A percentile compares a stretch with the other conserved stretches of the same genome.
Evolutionary conservation across 768 basidiomycete species (phyloP).

Genomic region (Gymnopilus junonius): DNA sequence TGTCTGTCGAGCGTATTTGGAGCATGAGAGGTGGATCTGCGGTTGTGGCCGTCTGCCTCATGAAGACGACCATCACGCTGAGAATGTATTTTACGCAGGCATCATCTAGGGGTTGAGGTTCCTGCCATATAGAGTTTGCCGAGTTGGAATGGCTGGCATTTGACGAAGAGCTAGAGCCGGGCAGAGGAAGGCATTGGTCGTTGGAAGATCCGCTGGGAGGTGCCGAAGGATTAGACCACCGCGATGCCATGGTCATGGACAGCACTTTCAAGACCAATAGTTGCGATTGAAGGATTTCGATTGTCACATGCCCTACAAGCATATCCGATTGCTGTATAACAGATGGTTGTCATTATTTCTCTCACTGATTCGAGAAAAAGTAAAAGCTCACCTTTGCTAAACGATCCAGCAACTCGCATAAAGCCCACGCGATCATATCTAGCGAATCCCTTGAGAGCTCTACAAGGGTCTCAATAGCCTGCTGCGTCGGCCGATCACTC

Average conservation of each 20-base stretch:
- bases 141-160: slow-evolving; percentile 34
- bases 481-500: slow-evolving; percentile 72
- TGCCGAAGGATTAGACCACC: slow-evolving; percentile 56
- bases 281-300: slow-evolving; percentile 85
- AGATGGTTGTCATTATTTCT: neutral
- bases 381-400: slow-evolving; percentile 63
- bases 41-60: slow-evolving; percentile 68
- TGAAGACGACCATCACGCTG: slow-evolving; percentile 81
- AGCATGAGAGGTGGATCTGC: slow-evolving; percentile 51
- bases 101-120: slow-evolving; percentile 80
- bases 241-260: slow-evolving; percentile 74
- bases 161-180: slow-evolving; percentile 41
- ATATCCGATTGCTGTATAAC: slow-evolving; percentile 55
- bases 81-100: slow-evolving; percentile 80
- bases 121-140: slow-evolving; percentile 51
- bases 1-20: slow-evolving; percentile 61
- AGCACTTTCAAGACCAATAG: slow-evolving; percentile 85
- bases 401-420: slow-evolving; percentile 79
- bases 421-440: slow-evolving; percentile 78
- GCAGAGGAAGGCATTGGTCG: slow-evolving; percentile 37
- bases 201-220: slow-evolving; percentile 39
- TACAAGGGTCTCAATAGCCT: slow-evolving; percentile 80
- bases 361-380: neutral
- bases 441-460: slow-evolving; percentile 78
- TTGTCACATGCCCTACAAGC: slow-evolving; percentile 50